These are phyloP conservation scores for Globisporangium alternatum DNA, from an alignment of 352 stramenopile genomes.

Conservation along the genomic window DNA sequence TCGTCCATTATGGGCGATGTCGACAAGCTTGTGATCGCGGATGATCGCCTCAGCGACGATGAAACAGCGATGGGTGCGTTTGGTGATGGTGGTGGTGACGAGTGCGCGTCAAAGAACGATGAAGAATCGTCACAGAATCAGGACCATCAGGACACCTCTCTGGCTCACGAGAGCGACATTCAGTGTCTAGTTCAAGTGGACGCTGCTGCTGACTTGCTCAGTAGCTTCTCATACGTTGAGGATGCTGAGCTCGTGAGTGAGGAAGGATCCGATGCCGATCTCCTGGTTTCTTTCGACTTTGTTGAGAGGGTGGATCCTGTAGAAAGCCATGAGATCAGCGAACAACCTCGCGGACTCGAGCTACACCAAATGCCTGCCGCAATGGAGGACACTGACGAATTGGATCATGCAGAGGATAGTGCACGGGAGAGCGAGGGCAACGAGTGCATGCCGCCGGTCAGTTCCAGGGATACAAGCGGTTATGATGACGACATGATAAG, in stretches of 20 bases:
- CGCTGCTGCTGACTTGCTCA: conserved; percentile 23
- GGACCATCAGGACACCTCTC: not conserved
- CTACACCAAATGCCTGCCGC: not conserved
- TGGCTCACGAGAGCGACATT: not conserved
- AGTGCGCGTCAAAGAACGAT: not conserved
- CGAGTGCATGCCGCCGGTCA: not conserved
- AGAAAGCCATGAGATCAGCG: not conserved
- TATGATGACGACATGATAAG: not conserved
- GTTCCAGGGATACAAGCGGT: not conserved
- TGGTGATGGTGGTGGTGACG: not conserved
- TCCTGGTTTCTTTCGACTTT: conserved; percentile 27
- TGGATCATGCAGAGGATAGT: not conserved
- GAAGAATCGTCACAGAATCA: not conserved
- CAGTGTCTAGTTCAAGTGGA: not conserved
- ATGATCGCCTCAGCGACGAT: not conserved
- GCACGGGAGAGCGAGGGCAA: not conserved
- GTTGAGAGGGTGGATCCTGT: conserved; percentile 19
- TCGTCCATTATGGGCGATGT: not conserved
- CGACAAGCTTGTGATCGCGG: not conserved
- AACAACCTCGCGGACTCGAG: not conserved
- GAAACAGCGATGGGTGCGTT: not conserved
- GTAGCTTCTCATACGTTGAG: conserved; percentile 39
- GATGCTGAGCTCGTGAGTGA: conserved; percentile 12
- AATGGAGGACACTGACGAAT: not conserved
- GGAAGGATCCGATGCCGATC: conserved; percentile 12